Percentiles rank a stretch among this genome's conserved stretches.
phyloP scores from a whole-genome alignment of 352 stramenopile genomes.

The Phytopythium boreale region DNA sequence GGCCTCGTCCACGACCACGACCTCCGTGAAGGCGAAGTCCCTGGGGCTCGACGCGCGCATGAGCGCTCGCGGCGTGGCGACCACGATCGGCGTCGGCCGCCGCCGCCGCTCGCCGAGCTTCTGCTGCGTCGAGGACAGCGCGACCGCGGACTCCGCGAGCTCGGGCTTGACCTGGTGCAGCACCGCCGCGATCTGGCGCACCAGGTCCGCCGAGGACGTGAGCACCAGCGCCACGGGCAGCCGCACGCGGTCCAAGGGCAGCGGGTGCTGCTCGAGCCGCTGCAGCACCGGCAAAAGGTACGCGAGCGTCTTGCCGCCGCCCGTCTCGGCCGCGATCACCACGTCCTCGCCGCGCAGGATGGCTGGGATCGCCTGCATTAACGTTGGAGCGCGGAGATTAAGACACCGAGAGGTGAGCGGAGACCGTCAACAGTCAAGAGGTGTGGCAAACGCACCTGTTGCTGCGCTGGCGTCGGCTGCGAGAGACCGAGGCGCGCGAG shows the following conservation, averaged over 20 bases:
- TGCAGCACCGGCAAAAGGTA: conserved; percentile 93
- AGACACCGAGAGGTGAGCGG: not conserved
- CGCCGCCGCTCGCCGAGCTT: conserved; percentile 23
- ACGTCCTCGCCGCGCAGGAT: conserved; percentile 68
- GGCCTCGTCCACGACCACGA: conserved; percentile 77
- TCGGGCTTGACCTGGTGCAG: conserved; percentile 38
- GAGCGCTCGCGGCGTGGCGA: conserved; percentile 65
- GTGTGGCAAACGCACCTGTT: conserved; percentile 17
- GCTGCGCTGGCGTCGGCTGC: conserved; percentile 50
- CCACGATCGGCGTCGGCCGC: conserved; percentile 43
- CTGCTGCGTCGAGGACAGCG: conserved; percentile 58
- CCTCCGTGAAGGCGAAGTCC: conserved; percentile 75
- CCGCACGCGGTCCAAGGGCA: conserved; percentile 34
- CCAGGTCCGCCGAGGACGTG: conserved; percentile 86
- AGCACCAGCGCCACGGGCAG: conserved; percentile 71
- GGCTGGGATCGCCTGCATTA: conserved; percentile 43
- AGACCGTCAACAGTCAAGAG: not conserved
- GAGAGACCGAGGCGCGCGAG: conserved; percentile 35
- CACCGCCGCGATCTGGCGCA: conserved; percentile 62
- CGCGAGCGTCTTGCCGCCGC: conserved; percentile 94
- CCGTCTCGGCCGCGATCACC: conserved; percentile 94
- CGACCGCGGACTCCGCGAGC: conserved; percentile 28
- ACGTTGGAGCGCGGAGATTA: not conserved
- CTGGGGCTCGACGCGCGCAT: conserved; percentile 55
- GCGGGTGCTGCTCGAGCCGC: conserved; percentile 29